These are phyloP conservation scores for Aulographum hederae DNA, from an alignment of 2,329 filamentous ascomycete genomes.

Conservation along the genomic window DNA sequence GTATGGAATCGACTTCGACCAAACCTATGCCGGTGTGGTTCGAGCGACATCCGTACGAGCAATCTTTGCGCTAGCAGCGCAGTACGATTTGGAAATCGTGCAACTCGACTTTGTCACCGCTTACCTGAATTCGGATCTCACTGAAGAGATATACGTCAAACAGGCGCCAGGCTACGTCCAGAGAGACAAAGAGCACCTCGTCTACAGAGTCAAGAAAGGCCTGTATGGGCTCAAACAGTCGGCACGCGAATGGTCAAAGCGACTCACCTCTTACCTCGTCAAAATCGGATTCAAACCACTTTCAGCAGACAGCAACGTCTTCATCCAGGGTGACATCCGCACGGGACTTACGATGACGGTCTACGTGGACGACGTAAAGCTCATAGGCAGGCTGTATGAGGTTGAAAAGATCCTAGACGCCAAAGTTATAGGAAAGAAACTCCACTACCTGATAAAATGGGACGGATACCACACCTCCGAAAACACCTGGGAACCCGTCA, in stretches of 20 bases:
- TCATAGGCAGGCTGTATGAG: too few relatives aligned
- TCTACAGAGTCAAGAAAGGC: not conserved
- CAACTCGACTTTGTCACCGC: constrained; percentile 9
- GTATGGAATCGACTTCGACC: constrained; percentile 9
- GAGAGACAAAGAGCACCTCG: not conserved
- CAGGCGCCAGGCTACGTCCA: not conserved
- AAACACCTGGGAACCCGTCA: too few relatives aligned
- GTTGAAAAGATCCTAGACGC: too few relatives aligned
- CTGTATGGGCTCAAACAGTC: not conserved
- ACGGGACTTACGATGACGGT: not conserved
- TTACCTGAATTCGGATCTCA: constrained; percentile 7
- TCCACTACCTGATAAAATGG: too few relatives aligned
- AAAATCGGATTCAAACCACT: not conserved
- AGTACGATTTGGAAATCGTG: constrained; percentile 3
- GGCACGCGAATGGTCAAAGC: not conserved
- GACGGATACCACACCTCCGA: too few relatives aligned
- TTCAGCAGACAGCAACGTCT: not conserved
- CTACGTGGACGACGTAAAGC: not conserved
- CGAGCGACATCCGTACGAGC: constrained; percentile 4
- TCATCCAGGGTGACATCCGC: too few relatives aligned
- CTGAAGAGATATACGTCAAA: not conserved
- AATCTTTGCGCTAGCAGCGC: constrained; percentile 5
- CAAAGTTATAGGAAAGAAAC: too few relatives aligned
- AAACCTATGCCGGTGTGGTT: constrained; percentile 10
- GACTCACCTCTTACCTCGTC: not conserved